phyloP scores from a whole-genome alignment of 257 asterid genomes.

The Prunella vulgaris region DNA sequence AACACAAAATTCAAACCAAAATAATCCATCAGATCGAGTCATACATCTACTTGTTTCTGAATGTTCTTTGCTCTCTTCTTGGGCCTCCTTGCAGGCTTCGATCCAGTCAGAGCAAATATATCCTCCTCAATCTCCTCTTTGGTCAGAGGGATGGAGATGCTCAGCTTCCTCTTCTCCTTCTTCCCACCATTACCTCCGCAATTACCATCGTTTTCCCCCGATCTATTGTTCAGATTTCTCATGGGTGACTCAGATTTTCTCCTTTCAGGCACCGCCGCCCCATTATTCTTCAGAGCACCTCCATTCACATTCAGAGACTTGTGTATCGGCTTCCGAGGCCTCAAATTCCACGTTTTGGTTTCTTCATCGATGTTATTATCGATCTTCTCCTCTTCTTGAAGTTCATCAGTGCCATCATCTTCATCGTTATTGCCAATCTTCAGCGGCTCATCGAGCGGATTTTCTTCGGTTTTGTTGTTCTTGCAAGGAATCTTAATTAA shows the following conservation, averaged over 20 bases:
- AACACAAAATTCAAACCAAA: neutral
- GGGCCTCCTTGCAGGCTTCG: slow-evolving; percentile 68
- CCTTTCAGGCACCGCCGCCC: slow-evolving; percentile 24
- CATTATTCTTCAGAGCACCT: slow-evolving; percentile 18
- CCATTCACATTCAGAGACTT: slow-evolving; percentile 36
- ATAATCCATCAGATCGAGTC: slow-evolving; percentile 15
- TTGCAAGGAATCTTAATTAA: slow-evolving; percentile 38
- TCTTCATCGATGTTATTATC: slow-evolving; percentile 34
- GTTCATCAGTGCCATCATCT: slow-evolving; percentile 23
- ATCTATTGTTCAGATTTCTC: slow-evolving; percentile 33
- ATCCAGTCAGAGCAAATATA: slow-evolving; percentile 52
- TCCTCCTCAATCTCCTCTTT: slow-evolving; percentile 76
- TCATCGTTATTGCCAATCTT: slow-evolving; percentile 19
- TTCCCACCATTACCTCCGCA: slow-evolving; percentile 29
- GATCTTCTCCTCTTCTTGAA: slow-evolving; percentile 28
- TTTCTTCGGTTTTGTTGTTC: slow-evolving; percentile 32
- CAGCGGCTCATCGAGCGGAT: slow-evolving; percentile 22
- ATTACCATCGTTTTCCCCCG: slow-evolving; percentile 29
- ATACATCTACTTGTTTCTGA: slow-evolving; percentile 66
- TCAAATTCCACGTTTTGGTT: slow-evolving; percentile 51
- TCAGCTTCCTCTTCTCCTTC: slow-evolving; percentile 47
- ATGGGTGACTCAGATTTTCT: slow-evolving; percentile 37
- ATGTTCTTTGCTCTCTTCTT: slow-evolving; percentile 57
- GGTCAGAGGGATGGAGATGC: slow-evolving; percentile 37
- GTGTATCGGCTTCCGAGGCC: slow-evolving; percentile 46